Conservation (phyloP, 257 asterid species). For the Solanum arcanum region DNA sequence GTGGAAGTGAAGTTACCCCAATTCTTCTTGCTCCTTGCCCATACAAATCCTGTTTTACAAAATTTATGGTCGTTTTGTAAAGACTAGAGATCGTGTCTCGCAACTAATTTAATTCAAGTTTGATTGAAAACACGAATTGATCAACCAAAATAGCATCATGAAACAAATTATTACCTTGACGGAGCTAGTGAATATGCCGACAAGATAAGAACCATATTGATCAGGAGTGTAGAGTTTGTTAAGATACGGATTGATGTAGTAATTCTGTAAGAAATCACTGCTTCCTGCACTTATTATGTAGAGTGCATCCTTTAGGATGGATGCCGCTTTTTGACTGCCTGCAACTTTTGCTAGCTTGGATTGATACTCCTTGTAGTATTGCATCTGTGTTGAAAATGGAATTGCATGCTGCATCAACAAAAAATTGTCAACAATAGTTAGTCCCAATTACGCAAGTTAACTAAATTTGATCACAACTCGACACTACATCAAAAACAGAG, state of each 20-base stretch:
- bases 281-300: slow-evolving; percentile 62
- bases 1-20: slow-evolving; percentile 92
- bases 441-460: background rate
- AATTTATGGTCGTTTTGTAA: background rate
- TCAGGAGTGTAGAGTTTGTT: slow-evolving; percentile 60
- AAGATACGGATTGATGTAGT: slow-evolving; percentile 66
- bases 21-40: slow-evolving; percentile 82
- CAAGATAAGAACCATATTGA: slow-evolving; percentile 61
- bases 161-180: slow-evolving; percentile 40
- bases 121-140: background rate
- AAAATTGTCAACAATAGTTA: background rate
- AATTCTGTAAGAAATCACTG: slow-evolving; percentile 84
- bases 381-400: slow-evolving; percentile 53
- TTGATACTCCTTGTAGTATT: slow-evolving; percentile 70
- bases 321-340: slow-evolving; percentile 39
- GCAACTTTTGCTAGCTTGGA: slow-evolving; percentile 56
- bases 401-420: slow-evolving; percentile 62
- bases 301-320: slow-evolving; percentile 45
- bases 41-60: slow-evolving; percentile 34
- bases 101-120: background rate
- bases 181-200: slow-evolving; percentile 40
- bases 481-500: background rate
- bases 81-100: background rate
- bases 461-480: background rate
- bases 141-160: background rate